Evolutionary conservation across 805 yeast genomes (phyloP).

Genomic region (Yarrowia hollandica): DNA sequence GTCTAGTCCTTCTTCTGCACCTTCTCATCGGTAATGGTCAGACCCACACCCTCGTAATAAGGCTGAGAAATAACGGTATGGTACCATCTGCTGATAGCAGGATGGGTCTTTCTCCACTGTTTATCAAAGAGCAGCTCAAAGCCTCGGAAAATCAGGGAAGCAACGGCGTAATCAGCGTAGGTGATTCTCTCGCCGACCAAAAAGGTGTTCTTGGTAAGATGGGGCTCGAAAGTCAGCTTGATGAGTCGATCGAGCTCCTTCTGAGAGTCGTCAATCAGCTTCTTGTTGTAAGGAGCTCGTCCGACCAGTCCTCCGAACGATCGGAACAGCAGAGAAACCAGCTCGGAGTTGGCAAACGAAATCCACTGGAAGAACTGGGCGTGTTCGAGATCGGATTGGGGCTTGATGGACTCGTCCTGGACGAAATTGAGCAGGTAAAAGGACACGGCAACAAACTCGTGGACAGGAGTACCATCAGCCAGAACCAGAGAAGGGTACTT

Average conservation of each 20-base stretch:
- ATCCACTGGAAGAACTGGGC: conserved; percentile 25
- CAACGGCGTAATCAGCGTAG: conserved; percentile 64
- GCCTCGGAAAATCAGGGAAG: conserved; percentile 53
- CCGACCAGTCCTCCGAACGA: conserved; percentile 67
- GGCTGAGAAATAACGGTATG: conserved; percentile 46
- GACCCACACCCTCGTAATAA: background rate
- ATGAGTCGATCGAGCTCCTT: conserved; percentile 46
- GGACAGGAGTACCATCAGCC: conserved; percentile 63
- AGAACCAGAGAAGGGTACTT: conserved; percentile 65
- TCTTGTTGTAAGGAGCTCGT: conserved; percentile 73
- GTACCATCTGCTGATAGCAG: conserved; percentile 71
- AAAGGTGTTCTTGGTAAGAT: conserved; percentile 58
- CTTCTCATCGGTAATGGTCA: conserved; percentile 23
- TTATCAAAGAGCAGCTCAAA: conserved; percentile 60
- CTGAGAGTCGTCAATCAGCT: conserved; percentile 51
- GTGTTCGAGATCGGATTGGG: conserved; percentile 6
- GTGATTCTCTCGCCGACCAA: conserved; percentile 68
- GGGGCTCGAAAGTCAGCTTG: conserved; percentile 42
- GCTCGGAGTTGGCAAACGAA: conserved; percentile 71
- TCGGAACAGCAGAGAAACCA: conserved; percentile 49
- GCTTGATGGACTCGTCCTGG: conserved; percentile 29
- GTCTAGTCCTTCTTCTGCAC: conserved; percentile 12
- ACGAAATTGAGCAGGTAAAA: conserved; percentile 44
- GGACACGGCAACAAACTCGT: conserved; percentile 63
- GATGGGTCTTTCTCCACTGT: conserved; percentile 64